phyloP scores from a whole-genome alignment of 1,139 yeast genomes.

The Magnusiomyces sp. region DNA sequence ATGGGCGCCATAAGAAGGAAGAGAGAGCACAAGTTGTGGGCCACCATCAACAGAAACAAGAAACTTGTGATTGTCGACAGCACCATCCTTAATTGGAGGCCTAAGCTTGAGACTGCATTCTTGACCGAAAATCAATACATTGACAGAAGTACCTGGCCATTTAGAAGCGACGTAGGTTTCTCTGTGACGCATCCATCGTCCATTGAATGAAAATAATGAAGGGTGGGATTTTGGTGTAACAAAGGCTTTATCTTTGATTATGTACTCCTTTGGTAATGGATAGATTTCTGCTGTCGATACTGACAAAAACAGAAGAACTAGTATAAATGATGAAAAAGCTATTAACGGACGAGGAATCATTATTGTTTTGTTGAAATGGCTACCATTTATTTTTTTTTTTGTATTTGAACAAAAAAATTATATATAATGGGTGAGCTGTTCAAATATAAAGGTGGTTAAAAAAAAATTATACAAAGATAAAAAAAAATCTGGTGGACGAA shows the following conservation, averaged over 20 bases:
- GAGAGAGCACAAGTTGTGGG: constrained; percentile 7
- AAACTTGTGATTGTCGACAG: constrained; percentile 7
- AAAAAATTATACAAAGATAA: neutral
- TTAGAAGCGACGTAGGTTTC: constrained; percentile 14
- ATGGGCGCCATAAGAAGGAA: constrained; percentile 14
- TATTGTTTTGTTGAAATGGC: no score
- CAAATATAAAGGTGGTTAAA: neutral
- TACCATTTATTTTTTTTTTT: no score
- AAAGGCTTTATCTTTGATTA: constrained; percentile 10
- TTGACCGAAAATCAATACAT: constrained; percentile 14
- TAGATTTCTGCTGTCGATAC: no score
- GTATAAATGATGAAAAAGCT: no score
- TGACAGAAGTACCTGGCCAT: constrained; percentile 17
- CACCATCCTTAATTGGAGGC: constrained; percentile 7
- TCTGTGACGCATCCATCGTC: constrained; percentile 20
- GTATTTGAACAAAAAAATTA: no score
- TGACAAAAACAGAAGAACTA: no score
- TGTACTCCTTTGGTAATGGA: constrained; percentile 11
- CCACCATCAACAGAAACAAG: constrained; percentile 12
- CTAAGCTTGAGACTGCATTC: constrained; percentile 12
- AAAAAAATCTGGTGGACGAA: neutral
- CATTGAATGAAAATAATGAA: constrained; percentile 14
- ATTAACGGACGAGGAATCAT: no score
- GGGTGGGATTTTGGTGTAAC: constrained; percentile 14
- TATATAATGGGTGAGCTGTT: neutral